Evolutionary conservation across 129 eudicot genomes (phyloP).

Genomic region (Mikania micrantha): DNA sequence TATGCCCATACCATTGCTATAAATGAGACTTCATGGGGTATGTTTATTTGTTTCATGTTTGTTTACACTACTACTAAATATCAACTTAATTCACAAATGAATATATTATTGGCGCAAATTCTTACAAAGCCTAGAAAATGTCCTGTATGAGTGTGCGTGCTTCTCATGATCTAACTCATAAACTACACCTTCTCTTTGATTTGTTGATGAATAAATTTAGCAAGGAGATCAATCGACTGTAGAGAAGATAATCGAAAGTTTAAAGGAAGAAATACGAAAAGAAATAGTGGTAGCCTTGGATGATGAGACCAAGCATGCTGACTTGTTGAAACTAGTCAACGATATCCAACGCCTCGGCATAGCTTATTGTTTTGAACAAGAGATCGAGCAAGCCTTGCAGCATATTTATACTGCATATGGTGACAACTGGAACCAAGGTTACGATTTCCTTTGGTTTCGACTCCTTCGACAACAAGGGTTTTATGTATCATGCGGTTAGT

Average conservation of each 20-base stretch:
- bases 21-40: no score
- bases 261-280: neutral
- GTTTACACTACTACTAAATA: no score
- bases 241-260: neutral
- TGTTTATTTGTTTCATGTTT: no score
- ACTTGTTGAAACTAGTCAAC: neutral
- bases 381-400: neutral
- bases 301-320: neutral
- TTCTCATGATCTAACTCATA: neutral
- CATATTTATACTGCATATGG: neutral
- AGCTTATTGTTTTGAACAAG: neutral
- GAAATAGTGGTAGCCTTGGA: neutral
- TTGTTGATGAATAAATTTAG: neutral
- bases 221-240: neutral
- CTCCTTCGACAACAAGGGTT: neutral
- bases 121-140: no score
- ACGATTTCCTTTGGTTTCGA: neutral
- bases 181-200: neutral
- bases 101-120: no score
- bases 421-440: neutral
- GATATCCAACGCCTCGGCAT: neutral
- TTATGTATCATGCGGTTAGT: neutral
- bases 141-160: neutral
- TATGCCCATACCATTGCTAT: no score
- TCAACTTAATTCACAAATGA: no score